These are phyloP conservation scores for Termitomyces sp. DNA, from an alignment of 768 basidiomycete species.

Conservation along the genomic window DNA sequence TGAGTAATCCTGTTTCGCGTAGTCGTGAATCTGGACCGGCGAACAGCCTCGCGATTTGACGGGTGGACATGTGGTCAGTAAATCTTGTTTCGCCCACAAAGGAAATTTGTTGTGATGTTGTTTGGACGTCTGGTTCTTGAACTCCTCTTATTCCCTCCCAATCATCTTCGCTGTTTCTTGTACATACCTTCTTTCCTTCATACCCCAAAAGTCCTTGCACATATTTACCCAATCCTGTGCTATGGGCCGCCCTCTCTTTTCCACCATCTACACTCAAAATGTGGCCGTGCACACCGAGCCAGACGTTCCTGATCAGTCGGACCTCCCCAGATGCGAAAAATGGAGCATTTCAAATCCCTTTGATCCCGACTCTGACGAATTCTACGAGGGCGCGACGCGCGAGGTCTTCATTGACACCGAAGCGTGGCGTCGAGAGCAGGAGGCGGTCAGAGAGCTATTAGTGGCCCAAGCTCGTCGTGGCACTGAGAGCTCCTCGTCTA, in stretches of 20 bases:
- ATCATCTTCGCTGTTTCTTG: constrained; percentile 11
- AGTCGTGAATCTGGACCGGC: background rate
- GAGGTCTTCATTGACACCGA: constrained; percentile 61
- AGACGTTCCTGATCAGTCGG: constrained; percentile 26
- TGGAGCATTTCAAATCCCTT: constrained; percentile 69
- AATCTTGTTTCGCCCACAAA: constrained; percentile 5
- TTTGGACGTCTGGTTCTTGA: constrained; percentile 4
- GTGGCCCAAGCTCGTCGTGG: constrained; percentile 25
- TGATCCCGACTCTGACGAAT: constrained; percentile 81
- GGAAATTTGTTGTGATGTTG: constrained; percentile 15
- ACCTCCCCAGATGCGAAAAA: constrained; percentile 36
- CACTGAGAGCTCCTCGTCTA: constrained; percentile 32
- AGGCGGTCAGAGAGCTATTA: constrained; percentile 20
- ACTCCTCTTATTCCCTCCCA: background rate
- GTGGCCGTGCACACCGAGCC: constrained; percentile 45
- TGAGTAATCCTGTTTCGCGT: background rate
- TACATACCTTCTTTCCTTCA: too few relatives aligned
- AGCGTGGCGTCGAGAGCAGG: constrained; percentile 30
- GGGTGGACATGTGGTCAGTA: constrained; percentile 8
- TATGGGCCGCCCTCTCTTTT: constrained; percentile 65
- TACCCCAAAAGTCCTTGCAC: too few relatives aligned
- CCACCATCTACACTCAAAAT: constrained; percentile 33
- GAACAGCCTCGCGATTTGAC: too few relatives aligned
- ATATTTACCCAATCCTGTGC: constrained; percentile 10
- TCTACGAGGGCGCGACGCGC: constrained; percentile 59